Evolutionary conservation across 805 yeast species (phyloP).

Genomic region (Komagataella populi): DNA sequence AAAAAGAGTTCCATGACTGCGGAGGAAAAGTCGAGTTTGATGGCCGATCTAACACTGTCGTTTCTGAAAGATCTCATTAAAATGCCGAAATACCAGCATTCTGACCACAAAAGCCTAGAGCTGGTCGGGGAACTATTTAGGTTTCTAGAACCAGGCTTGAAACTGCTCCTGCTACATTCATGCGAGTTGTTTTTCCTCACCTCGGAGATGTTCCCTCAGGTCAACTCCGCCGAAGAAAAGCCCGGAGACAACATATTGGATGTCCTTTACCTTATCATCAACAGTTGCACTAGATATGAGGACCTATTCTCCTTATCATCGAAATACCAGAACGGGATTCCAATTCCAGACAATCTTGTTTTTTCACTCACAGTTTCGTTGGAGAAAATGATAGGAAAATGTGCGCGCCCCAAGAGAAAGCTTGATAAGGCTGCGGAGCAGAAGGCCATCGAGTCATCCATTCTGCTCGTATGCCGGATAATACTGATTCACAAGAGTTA

Average conservation of each 20-base stretch:
- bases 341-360: constrained; percentile 22
- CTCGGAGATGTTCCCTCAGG: constrained; percentile 24
- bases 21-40: constrained; percentile 2
- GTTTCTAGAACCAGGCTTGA: constrained; percentile 17
- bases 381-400: constrained; percentile 18
- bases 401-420: constrained; percentile 6
- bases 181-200: constrained; percentile 27
- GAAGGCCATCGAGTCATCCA: constrained; percentile 14
- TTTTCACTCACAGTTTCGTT: constrained; percentile 25
- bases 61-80: constrained; percentile 1
- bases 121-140: constrained; percentile 25
- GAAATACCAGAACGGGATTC: constrained; percentile 3
- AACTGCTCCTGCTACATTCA: constrained; percentile 18
- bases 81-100: constrained; percentile 1
- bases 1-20: constrained; percentile 1
- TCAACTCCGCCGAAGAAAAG: constrained; percentile 6
- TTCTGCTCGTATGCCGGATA: constrained; percentile 37
- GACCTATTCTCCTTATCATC: neutral
- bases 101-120: constrained; percentile 4
- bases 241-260: constrained; percentile 18
- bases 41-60: constrained; percentile 3
- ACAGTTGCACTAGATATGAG: constrained; percentile 26
- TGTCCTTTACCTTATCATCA: constrained; percentile 27
- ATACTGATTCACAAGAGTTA: constrained; percentile 43
- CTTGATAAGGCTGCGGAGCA: constrained; percentile 3